These are phyloP conservation scores for Chalaropsis thielavioides DNA, from an alignment of 2,329 filamentous ascomycete species.

Conservation along the genomic window DNA sequence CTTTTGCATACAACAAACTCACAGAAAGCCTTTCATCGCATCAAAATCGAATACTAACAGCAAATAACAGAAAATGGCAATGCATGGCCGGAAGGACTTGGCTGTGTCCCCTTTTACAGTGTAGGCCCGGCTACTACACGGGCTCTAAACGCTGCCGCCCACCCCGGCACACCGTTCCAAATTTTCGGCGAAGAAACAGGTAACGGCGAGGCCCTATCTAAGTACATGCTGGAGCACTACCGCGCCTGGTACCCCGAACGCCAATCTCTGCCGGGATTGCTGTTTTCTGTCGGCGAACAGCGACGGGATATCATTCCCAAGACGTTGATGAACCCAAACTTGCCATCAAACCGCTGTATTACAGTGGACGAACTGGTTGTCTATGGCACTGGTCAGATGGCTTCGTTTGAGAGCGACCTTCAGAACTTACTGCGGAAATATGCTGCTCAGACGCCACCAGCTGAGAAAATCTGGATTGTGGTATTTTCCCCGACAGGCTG, in stretches of 20 bases:
- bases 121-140: constrained; percentile 70
- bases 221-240: constrained; percentile 69
- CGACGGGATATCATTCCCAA: constrained; percentile 80
- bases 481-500: constrained; percentile 52
- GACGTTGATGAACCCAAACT: constrained; percentile 46
- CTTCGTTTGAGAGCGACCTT: constrained; percentile 60
- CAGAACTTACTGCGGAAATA: constrained; percentile 34
- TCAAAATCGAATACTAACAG: background rate
- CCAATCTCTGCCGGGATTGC: constrained; percentile 43
- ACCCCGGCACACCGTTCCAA: constrained; percentile 30
- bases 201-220: constrained; percentile 65
- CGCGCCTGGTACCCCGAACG: constrained; percentile 34
- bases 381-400: constrained; percentile 75
- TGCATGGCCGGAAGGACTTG: constrained; percentile 16
- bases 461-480: constrained; percentile 30
- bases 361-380: constrained; percentile 65
- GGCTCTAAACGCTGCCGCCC: constrained; percentile 36
- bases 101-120: constrained; percentile 53
- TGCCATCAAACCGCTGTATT: constrained; percentile 40
- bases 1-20: background rate
- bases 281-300: constrained; percentile 86
- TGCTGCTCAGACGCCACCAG: constrained; percentile 51
- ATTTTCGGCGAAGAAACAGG: constrained; percentile 72
- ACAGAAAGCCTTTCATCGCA: background rate
- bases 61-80: constrained; percentile 7